These are phyloP conservation scores for Zasmidium cellare DNA, from an alignment of 2,329 filamentous ascomycete genomes.

Conservation along the genomic window DNA sequence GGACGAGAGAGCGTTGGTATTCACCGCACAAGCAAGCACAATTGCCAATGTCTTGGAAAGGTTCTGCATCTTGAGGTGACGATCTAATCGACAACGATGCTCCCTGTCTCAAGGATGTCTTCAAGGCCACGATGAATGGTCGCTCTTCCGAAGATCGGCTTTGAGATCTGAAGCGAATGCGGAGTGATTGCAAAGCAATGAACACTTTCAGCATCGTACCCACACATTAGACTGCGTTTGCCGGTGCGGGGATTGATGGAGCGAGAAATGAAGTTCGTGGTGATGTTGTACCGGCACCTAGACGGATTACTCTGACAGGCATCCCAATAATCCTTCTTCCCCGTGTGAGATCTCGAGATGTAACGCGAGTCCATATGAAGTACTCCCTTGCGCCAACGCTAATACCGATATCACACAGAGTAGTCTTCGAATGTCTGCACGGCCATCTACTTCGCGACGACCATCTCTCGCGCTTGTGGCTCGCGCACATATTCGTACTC, in stretches of 20 bases:
- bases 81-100: no score
- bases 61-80: no score
- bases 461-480: slow-evolving; percentile 49
- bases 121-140: no score
- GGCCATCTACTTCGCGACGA: slow-evolving; percentile 24
- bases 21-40: no score
- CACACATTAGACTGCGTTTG: neutral
- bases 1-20: no score
- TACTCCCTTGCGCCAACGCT: neutral
- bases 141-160: neutral
- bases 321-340: no score
- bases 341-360: no score
- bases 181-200: neutral
- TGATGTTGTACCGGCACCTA: neutral
- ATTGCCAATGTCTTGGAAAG: no score
- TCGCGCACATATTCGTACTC: slow-evolving; percentile 74
- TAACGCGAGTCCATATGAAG: no score
- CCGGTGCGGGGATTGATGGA: no score
- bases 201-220: neutral
- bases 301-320: neutral
- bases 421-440: no score
- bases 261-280: neutral
- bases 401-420: neutral
- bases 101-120: no score
- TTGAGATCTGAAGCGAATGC: neutral